A percentile compares a stretch with the other conserved stretches of the same genome.
Conservation (phyloP, 2,329 filamentous ascomycete genomes). For the Chaetomium strumarium region DNA sequence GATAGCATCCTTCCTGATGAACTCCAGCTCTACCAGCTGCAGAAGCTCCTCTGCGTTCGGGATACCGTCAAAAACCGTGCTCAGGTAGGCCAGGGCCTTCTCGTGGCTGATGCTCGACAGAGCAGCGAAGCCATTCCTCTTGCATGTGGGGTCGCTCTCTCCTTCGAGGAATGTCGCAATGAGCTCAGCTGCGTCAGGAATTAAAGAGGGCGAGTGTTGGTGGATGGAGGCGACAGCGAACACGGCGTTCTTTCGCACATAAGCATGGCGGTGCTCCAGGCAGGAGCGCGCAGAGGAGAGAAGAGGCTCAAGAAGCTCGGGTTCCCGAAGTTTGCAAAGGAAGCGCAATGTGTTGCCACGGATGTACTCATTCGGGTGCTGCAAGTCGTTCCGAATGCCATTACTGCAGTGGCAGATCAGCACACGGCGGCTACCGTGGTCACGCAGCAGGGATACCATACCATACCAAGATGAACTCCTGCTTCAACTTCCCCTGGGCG, state of each 20-base stretch:
- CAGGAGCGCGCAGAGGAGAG: conserved; percentile 88
- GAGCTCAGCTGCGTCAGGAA: conserved; percentile 91
- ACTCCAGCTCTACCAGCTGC: conserved; percentile 90
- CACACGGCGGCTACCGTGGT: not conserved
- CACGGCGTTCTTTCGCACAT: conserved; percentile 96
- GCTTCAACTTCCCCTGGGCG: conserved; percentile 86
- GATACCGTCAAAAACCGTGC: conserved; percentile 84
- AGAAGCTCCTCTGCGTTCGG: conserved; percentile 91
- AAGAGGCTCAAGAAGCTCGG: conserved; percentile 92
- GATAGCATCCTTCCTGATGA: conserved; percentile 95
- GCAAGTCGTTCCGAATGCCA: conserved; percentile 93
- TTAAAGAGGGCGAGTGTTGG: conserved; percentile 82
- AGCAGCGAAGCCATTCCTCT: conserved; percentile 93
- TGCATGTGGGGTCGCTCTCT: conserved; percentile 92
- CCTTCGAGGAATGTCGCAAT: conserved; percentile 82
- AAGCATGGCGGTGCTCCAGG: conserved; percentile 92
- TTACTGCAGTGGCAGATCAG: conserved; percentile 56
- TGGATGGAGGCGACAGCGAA: conserved; percentile 91
- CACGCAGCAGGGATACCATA: conserved; percentile 34
- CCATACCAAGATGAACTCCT: conserved; percentile 99
- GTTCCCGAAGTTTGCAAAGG: conserved; percentile 90
- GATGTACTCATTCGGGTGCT: conserved; percentile 97
- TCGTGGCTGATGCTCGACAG: conserved; percentile 89
- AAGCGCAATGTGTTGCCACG: conserved; percentile 97
- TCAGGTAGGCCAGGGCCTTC: conserved; percentile 82